These are phyloP conservation scores for Hibiscus syriacus DNA, from an alignment of 345 rosid species.

Conservation along the genomic window DNA sequence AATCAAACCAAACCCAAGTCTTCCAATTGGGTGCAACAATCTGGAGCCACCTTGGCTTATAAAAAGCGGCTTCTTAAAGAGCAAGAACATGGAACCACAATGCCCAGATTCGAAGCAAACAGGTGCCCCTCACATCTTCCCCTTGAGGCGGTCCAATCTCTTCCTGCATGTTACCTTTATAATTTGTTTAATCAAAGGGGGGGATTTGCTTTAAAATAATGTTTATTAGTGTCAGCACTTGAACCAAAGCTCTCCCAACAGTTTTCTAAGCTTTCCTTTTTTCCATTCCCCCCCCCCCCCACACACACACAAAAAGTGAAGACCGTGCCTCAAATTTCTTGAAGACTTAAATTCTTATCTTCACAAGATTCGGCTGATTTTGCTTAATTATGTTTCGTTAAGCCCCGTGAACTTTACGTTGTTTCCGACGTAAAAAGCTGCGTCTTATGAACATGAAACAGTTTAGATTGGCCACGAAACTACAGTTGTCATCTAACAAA, in stretches of 20 bases:
- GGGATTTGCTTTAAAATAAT: not conserved
- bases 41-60: constrained; percentile 33
- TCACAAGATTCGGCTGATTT: constrained; percentile 9
- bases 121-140: constrained; percentile 35
- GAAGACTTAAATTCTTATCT: constrained; percentile 9
- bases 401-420: constrained; percentile 20
- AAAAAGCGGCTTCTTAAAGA: constrained; percentile 21
- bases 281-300: constrained; percentile 15
- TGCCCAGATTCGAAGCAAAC: constrained; percentile 39
- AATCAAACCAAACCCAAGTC: constrained; percentile 17
- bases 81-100: constrained; percentile 33
- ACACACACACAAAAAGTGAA: no score
- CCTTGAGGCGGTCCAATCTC: constrained; percentile 36
- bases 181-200: constrained; percentile 21
- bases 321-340: constrained; percentile 21
- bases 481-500: no score
- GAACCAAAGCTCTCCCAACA: constrained; percentile 15
- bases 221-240: constrained; percentile 8
- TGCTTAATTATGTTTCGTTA: not conserved
- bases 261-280: constrained; percentile 16
- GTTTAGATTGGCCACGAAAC: no score
- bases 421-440: no score
- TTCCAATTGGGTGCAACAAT: constrained; percentile 26
- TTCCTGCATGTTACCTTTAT: not conserved
- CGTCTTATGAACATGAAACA: no score